Conservation (phyloP, 1,284 basidiomycete genomes). For the Cryptococcus hybrid region DNA sequence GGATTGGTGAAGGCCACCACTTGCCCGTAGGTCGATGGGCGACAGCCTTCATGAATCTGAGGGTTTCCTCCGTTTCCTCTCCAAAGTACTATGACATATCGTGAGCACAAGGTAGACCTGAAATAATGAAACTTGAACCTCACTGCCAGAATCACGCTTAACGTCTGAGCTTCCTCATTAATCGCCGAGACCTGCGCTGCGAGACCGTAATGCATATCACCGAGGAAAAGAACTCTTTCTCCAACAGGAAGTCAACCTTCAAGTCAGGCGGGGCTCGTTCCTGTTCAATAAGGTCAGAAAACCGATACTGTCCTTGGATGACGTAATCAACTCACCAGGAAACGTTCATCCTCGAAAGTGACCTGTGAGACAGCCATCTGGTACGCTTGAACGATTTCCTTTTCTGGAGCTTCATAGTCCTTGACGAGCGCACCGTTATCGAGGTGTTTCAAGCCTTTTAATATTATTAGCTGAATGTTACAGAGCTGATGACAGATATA, state of each 20-base stretch:
- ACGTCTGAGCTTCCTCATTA: slow-evolving; percentile 52
- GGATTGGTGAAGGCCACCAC: slow-evolving; percentile 76
- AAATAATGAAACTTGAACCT: slow-evolving; percentile 50
- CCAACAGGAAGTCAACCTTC: slow-evolving; percentile 82
- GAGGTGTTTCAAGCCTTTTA: slow-evolving; percentile 76
- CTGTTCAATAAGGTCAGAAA: slow-evolving; percentile 13
- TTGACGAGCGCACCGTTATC: slow-evolving; percentile 90
- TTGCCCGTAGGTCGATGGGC: slow-evolving; percentile 56
- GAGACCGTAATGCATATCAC: slow-evolving; percentile 88
- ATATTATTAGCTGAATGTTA: not conserved
- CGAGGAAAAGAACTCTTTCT: slow-evolving; percentile 92
- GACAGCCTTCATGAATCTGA: slow-evolving; percentile 70
- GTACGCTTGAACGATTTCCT: slow-evolving; percentile 79
- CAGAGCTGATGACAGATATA: not conserved
- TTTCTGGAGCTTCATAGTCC: slow-evolving; percentile 80
- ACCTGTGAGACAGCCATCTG: slow-evolving; percentile 79
- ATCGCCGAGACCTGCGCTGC: slow-evolving; percentile 77
- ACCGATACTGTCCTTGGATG: not conserved
- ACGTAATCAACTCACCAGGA: slow-evolving; percentile 58
- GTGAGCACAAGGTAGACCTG: not conserved
- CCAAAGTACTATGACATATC: slow-evolving; percentile 69
- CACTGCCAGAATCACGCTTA: slow-evolving; percentile 79
- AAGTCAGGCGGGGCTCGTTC: slow-evolving; percentile 73
- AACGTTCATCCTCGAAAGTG: slow-evolving; percentile 82
- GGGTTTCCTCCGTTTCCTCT: slow-evolving; percentile 71